Evolutionary conservation across 2,329 filamentous ascomycete genomes (phyloP).

Genomic region (Amauroascus niger): DNA sequence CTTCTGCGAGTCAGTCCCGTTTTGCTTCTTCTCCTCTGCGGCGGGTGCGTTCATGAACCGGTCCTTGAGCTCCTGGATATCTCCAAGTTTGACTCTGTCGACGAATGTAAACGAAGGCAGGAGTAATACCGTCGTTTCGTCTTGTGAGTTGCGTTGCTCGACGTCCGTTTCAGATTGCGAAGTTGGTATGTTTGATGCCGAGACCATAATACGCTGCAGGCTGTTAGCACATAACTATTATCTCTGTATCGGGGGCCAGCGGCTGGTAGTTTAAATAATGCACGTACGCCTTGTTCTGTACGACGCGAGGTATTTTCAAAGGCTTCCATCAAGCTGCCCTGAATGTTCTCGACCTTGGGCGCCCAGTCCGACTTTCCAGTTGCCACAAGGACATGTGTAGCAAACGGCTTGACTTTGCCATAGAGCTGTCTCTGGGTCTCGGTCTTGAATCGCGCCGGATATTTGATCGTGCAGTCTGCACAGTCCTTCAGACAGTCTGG

Average conservation of each 20-base stretch:
- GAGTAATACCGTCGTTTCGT: constrained; percentile 66
- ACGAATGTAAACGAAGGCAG: constrained; percentile 79
- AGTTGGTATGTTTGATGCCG: constrained; percentile 83
- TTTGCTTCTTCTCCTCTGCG: constrained; percentile 56
- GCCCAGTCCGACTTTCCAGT: constrained; percentile 95
- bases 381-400: constrained; percentile 78
- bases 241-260: too few species aligned
- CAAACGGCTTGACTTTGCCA: constrained; percentile 75
- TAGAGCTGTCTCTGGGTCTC: constrained; percentile 71
- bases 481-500: constrained; percentile 86
- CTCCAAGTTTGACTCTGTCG: constrained; percentile 68
- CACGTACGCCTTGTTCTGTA: constrained; percentile 34
- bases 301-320: constrained; percentile 43
- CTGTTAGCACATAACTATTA: too few species aligned
- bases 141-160: constrained; percentile 36
- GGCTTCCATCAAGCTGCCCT: constrained; percentile 72
- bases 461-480: constrained; percentile 64
- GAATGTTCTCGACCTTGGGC: constrained; percentile 74
- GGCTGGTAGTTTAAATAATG: too few species aligned
- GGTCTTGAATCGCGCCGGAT: constrained; percentile 63
- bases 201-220: constrained; percentile 74
- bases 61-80: constrained; percentile 61
- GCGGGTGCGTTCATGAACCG: constrained; percentile 58
- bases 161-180: constrained; percentile 38
- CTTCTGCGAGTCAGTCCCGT: constrained; percentile 23